These are phyloP conservation scores for Exobasidium rhododendri DNA, from an alignment of 1,284 basidiomycete genomes.

Conservation along the genomic window DNA sequence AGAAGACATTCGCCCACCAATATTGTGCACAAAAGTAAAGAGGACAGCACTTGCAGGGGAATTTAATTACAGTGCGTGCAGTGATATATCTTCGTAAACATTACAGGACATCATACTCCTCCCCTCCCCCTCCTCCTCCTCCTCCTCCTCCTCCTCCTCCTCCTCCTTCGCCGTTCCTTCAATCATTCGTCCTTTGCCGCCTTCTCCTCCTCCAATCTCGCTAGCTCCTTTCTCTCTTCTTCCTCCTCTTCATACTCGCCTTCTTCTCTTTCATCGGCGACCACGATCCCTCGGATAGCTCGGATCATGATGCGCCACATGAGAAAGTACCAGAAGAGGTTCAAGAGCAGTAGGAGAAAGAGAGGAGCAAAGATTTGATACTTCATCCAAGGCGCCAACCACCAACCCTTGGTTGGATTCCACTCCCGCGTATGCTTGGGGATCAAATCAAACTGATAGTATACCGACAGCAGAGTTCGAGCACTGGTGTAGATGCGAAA, in stretches of 20 bases:
- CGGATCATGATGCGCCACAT: slow-evolving; percentile 51
- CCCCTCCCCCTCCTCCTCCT: too few species aligned
- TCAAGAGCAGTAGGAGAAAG: slow-evolving; percentile 48
- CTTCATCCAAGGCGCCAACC: slow-evolving; percentile 48
- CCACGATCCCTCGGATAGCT: slow-evolving; percentile 33
- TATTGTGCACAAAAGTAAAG: too few species aligned
- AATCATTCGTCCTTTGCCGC: too few species aligned
- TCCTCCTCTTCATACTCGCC: slow-evolving; percentile 39
- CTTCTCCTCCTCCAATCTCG: too few species aligned
- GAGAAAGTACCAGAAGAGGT: slow-evolving; percentile 50
- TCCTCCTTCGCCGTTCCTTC: too few species aligned
- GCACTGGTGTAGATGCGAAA: slow-evolving; percentile 93
- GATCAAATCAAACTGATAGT: slow-evolving; percentile 72
- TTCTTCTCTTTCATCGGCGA: slow-evolving; percentile 43
- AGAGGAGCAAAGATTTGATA: slow-evolving; percentile 48
- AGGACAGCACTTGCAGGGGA: too few species aligned
- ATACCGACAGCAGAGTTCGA: slow-evolving; percentile 81
- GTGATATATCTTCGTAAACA: too few species aligned
- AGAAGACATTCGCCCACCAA: too few species aligned
- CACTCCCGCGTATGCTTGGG: slow-evolving; percentile 57
- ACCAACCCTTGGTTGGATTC: slow-evolving; percentile 46
- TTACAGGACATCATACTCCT: too few species aligned
- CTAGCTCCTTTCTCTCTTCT: slow-evolving; percentile 6
- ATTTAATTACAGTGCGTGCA: too few species aligned
- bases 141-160: too few species aligned